Percentiles rank a stretch among this genome's conserved stretches.
Conservation (phyloP, 2,329 filamentous ascomycete species). For the Tolypocladium nubicola region DNA sequence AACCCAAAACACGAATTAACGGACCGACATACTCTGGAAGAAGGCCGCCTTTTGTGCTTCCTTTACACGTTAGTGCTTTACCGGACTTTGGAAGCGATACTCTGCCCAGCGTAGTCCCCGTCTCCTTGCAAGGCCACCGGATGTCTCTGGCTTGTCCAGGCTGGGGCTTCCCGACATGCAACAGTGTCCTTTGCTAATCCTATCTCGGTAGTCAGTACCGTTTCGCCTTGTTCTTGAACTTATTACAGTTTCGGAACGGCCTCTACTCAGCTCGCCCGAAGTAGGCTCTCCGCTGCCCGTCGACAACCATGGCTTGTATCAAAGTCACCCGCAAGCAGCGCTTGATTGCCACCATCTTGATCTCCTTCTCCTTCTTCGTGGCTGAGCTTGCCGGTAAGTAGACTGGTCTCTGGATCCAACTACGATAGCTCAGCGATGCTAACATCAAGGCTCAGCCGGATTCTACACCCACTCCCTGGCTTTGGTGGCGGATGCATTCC, state of each 20-base stretch:
- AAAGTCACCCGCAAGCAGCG: conserved; percentile 28
- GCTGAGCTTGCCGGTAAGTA: conserved; percentile 36
- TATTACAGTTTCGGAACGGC: background rate
- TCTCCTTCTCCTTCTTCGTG: conserved; percentile 40
- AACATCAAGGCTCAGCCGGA: conserved; percentile 34
- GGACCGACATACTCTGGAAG: background rate
- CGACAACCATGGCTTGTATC: conserved; percentile 8
- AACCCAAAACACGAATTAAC: background rate
- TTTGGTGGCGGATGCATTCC: conserved; percentile 67
- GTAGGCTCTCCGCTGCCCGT: background rate
- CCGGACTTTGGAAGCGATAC: background rate
- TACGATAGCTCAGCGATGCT: background rate
- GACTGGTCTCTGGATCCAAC: background rate
- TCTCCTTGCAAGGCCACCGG: too few species aligned
- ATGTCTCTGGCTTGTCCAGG: too few species aligned
- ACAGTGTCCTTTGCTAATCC: too few species aligned
- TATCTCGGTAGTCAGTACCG: background rate
- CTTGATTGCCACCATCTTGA: conserved; percentile 34
- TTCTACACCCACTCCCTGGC: conserved; percentile 63
- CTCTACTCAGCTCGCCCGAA: background rate
- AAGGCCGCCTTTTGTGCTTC: background rate
- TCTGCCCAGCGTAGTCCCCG: too few species aligned
- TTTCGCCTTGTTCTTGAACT: background rate
- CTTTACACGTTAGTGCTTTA: background rate
- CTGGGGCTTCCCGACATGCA: too few species aligned